Evolutionary conservation across 148 eudicot species (phyloP), one percentile per base, ranked within the genome.

Genomic region (Euryodendron excelsum): DNA sequence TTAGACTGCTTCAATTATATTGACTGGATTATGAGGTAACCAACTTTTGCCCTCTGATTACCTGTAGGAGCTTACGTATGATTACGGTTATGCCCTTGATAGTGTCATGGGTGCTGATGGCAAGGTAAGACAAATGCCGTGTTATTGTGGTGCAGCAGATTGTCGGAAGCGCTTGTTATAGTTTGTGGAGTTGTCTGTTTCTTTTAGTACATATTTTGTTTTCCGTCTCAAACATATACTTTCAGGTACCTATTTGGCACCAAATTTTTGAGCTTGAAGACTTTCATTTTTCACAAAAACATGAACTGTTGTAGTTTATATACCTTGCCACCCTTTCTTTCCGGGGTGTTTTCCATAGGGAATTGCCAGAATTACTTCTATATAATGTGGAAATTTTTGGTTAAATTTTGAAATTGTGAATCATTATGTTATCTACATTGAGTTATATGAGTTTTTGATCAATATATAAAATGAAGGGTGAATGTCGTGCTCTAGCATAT

Each of bases 31-130:
- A 23, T 5, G 53, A 69, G 50, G 58, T 33, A 58, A 73, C 81
- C 37, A 28, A 69, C 31, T 60, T 72, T 34, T 72, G 1, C 21
- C 78, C 14, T 23, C 73, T 80, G 39, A 17, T 52, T 56, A 2
- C 5, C 50, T 77, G 69, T 39, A 93, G 98, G 98, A 93, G 80
- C 94, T 93, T 37, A 85, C 90, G 0, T 93, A 93, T 62, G 98
- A 93, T 75, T 93, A 93, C 71, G 98, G 89, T 0, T 93, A 90
- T 74, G 87, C 85, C 28, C 84, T 93, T 6, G 91, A 89, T 69
- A 93, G 98, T 62, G 93, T 93, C 6, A 27, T 77, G 48, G 98
- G 90, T 56, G 82, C 90, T 39, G 98, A 91, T 47, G 96, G 94
- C 17, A 82, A 87, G 71, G 50, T 88, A 6, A 88, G 60, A 64